Percentiles rank a stretch among this genome's conserved stretches.
These are phyloP conservation scores for Coemansia sp. DNA, from an alignment of 192 early-diverging fungal species.

Conservation along the genomic window DNA sequence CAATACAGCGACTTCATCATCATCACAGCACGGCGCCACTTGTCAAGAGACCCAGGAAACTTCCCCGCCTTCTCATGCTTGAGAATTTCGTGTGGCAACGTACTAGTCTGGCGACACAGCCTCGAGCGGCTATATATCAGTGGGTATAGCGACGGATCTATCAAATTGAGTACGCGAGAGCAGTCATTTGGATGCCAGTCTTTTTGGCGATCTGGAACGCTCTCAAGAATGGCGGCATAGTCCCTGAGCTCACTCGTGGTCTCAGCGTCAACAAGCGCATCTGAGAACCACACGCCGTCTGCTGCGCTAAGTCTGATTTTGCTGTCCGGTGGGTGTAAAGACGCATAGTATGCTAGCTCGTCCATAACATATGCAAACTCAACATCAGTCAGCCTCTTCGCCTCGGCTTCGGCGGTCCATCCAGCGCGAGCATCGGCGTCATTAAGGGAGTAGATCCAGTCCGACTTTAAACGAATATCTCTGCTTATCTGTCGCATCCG, in stretches of 20 bases:
- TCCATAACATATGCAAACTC: slow-evolving; percentile 47
- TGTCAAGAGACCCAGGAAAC: slow-evolving; percentile 14
- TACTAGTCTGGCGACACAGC: slow-evolving; percentile 18
- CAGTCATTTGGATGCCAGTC: slow-evolving; percentile 56
- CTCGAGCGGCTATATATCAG: slow-evolving; percentile 32
- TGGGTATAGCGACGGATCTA: slow-evolving; percentile 59
- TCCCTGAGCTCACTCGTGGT: slow-evolving; percentile 13
- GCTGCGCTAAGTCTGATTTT: slow-evolving; percentile 26
- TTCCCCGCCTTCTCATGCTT: slow-evolving; percentile 20
- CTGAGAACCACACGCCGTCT: slow-evolving; percentile 44
- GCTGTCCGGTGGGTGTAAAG: slow-evolving; percentile 25
- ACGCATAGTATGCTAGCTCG: slow-evolving; percentile 45
- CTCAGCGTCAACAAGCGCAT: slow-evolving; percentile 25
- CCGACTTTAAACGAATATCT: slow-evolving; percentile 52
- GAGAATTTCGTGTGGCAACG: slow-evolving; percentile 22
- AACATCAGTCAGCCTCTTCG: slow-evolving; percentile 31
- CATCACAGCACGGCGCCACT: no score
- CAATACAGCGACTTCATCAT: no score
- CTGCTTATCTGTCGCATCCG: slow-evolving; percentile 35
- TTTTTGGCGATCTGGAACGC: not conserved
- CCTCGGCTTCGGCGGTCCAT: slow-evolving; percentile 24
- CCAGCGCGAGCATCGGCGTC: slow-evolving; percentile 25
- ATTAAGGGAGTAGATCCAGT: slow-evolving; percentile 53
- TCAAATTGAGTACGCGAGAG: slow-evolving; percentile 56
- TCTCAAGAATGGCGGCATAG: not conserved